Evolutionary conservation across 768 basidiomycete genomes (phyloP).

Genomic region (Naganishia vishniacii): DNA sequence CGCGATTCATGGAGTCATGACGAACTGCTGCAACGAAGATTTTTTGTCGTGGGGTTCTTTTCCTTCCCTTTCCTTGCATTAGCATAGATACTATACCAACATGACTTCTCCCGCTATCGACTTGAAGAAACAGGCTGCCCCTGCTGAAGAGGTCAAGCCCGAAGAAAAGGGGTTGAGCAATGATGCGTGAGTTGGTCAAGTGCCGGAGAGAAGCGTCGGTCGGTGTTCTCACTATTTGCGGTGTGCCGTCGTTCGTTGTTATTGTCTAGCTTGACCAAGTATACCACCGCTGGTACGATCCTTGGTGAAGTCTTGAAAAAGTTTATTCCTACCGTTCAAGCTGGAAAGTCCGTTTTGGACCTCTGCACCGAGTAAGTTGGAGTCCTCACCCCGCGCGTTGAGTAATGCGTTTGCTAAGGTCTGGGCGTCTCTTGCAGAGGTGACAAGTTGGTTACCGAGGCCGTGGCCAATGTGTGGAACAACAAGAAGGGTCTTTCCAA

Average conservation of each 20-base stretch:
- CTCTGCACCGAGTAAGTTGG: conserved; percentile 64
- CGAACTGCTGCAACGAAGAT: too few species aligned
- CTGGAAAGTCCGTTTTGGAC: conserved; percentile 79
- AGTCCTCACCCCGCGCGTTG: not conserved
- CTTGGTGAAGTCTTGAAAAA: conserved; percentile 77
- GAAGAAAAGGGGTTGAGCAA: conserved; percentile 47
- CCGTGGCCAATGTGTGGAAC: conserved; percentile 79
- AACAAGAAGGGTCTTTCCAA: conserved; percentile 60
- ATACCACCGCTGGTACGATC: conserved; percentile 85
- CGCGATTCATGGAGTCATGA: not conserved
- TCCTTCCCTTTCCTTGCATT: not conserved
- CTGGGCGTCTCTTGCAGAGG: conserved; percentile 49
- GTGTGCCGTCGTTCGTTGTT: not conserved
- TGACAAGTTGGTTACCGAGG: conserved; percentile 85
- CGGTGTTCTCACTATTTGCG: too few species aligned
- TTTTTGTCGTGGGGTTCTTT: too few species aligned
- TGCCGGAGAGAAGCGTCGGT: too few species aligned
- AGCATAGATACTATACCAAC: not conserved
- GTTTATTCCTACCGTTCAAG: conserved; percentile 67
- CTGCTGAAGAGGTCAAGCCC: conserved; percentile 33
- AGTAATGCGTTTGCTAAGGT: not conserved
- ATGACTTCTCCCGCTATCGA: conserved; percentile 22
- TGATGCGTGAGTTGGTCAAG: conserved; percentile 40
- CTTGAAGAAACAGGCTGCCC: conserved; percentile 33
- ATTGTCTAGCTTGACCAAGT: conserved; percentile 48